Conservation (phyloP, 768 basidiomycete genomes). For the Panus rudis region DNA sequence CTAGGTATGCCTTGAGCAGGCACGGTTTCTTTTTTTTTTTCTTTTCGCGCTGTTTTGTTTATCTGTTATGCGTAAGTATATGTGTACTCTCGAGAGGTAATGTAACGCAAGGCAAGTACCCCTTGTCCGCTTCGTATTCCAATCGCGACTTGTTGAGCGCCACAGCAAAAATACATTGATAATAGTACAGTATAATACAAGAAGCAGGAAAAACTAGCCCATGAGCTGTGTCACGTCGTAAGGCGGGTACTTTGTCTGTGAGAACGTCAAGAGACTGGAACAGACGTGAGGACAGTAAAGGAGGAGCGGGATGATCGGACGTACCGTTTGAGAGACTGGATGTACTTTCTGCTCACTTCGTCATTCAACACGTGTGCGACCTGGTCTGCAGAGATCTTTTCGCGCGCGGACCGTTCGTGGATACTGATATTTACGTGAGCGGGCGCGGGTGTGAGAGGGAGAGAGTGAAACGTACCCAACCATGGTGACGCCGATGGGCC, state of each 20-base stretch:
- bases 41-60: not conserved
- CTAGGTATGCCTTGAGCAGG: conserved; percentile 24
- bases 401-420: conserved; percentile 94
- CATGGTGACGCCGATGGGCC: conserved; percentile 99
- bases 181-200: conserved; percentile 2
- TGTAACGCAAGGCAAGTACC: no score
- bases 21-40: not conserved
- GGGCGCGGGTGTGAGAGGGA: not conserved
- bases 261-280: conserved; percentile 82
- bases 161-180: no score
- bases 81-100: no score
- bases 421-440: conserved; percentile 45
- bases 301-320: conserved; percentile 10
- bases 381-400: conserved; percentile 96
- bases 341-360: conserved; percentile 97
- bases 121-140: no score
- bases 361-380: conserved; percentile 98
- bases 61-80: conserved; percentile 11
- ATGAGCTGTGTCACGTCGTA: conserved; percentile 88
- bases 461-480: conserved; percentile 64
- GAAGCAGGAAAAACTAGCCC: conserved; percentile 46
- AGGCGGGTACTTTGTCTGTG: conserved; percentile 94
- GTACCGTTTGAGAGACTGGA: conserved; percentile 94
- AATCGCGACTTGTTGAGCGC: no score
- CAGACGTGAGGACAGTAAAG: not conserved